phyloP scores from a whole-genome alignment of 1,284 basidiomycete species.

The Cutaneotrichosporon daszewskae region DNA sequence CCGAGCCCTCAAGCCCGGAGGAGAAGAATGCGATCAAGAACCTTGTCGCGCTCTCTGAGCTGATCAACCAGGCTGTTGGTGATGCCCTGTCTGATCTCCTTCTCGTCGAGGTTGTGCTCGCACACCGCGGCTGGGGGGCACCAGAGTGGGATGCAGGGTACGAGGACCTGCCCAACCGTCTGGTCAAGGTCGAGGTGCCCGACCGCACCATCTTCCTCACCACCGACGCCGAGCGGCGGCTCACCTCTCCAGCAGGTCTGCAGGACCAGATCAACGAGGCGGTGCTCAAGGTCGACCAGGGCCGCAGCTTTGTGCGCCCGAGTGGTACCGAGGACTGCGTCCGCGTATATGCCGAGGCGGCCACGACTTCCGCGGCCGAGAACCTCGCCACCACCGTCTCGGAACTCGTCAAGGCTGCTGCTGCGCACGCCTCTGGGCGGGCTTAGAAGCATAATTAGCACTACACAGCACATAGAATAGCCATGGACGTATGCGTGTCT shows the following conservation, averaged over 20 bases:
- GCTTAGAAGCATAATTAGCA: too few relatives aligned
- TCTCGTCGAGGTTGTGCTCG: constrained; percentile 86
- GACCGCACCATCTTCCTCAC: constrained; percentile 84
- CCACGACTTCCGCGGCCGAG: constrained; percentile 66
- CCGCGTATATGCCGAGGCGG: constrained; percentile 93
- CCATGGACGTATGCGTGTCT: too few relatives aligned
- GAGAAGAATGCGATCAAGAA: constrained; percentile 72
- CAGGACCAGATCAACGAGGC: constrained; percentile 84
- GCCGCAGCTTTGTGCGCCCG: constrained; percentile 88
- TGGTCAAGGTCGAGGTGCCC: constrained; percentile 89
- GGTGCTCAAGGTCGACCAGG: constrained; percentile 72
- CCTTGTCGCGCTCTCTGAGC: constrained; percentile 66
- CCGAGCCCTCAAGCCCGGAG: constrained; percentile 70
- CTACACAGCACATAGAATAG: too few relatives aligned
- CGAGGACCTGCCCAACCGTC: constrained; percentile 86
- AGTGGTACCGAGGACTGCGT: constrained; percentile 99
- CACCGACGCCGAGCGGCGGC: constrained; percentile 84
- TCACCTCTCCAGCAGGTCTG: constrained; percentile 72
- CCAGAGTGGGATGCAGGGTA: constrained; percentile 91
- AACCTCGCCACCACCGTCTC: too few relatives aligned
- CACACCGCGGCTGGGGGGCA: constrained; percentile 77
- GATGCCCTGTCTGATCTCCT: constrained; percentile 96
- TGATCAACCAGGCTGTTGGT: constrained; percentile 98
- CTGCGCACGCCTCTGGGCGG: too few relatives aligned
- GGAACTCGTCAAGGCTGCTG: too few relatives aligned